Evolutionary conservation across 805 yeast genomes (phyloP).

Genomic region (Suhomyces xylopsoci): DNA sequence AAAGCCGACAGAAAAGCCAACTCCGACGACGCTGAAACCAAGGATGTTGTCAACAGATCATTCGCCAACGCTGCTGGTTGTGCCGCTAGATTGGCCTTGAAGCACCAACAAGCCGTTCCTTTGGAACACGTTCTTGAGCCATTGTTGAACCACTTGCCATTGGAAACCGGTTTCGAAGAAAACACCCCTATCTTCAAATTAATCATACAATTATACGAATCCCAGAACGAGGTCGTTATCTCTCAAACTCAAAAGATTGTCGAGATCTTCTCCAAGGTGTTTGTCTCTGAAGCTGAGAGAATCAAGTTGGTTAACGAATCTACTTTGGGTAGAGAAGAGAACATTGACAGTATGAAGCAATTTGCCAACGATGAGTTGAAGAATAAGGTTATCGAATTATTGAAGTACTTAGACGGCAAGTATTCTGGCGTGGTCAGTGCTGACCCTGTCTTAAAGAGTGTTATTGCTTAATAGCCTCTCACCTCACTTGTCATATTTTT

Average conservation of each 20-base stretch:
- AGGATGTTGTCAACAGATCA: slow-evolving; percentile 77
- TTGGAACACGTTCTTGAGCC: slow-evolving; percentile 69
- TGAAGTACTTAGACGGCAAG: slow-evolving; percentile 67
- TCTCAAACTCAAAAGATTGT: slow-evolving; percentile 60
- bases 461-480: slow-evolving; percentile 21
- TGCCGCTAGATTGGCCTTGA: slow-evolving; percentile 85
- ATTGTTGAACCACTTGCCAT: slow-evolving; percentile 75
- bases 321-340: slow-evolving; percentile 83
- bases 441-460: slow-evolving; percentile 44
- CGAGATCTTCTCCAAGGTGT: slow-evolving; percentile 65
- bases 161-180: slow-evolving; percentile 87
- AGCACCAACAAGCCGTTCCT: slow-evolving; percentile 71
- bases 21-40: slow-evolving; percentile 65
- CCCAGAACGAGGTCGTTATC: slow-evolving; percentile 54
- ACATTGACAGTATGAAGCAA: slow-evolving; percentile 73
- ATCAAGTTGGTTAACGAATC: slow-evolving; percentile 66
- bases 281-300: slow-evolving; percentile 72
- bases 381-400: slow-evolving; percentile 61
- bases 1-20: slow-evolving; percentile 57
- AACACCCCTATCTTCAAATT: slow-evolving; percentile 85
- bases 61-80: slow-evolving; percentile 96
- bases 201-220: slow-evolving; percentile 67
- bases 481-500: neutral
- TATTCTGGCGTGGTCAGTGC: slow-evolving; percentile 61
- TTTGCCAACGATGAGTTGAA: slow-evolving; percentile 69